A percentile compares a stretch with the other conserved stretches of the same genome.
phyloP scores from a whole-genome alignment of 306 rosid genomes.

The Pterocarpus santalinus region DNA sequence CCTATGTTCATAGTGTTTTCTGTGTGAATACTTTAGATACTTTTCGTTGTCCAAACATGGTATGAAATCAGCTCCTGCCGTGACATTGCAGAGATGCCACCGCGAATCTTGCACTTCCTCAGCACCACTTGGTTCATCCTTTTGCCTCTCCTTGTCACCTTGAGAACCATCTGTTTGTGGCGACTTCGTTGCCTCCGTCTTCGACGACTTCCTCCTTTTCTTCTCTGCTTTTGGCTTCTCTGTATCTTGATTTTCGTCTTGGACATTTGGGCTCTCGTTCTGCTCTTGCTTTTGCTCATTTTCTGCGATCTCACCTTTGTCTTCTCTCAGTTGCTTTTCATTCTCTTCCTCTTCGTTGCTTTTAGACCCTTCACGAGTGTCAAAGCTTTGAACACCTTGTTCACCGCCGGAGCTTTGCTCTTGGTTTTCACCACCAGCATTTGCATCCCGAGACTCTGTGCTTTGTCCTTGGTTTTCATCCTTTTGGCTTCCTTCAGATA shows the following conservation, averaged over 20 bases:
- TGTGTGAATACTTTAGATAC: constrained; percentile 55
- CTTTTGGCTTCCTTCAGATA: constrained; percentile 23
- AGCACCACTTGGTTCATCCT: constrained; percentile 45
- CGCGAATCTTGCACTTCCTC: constrained; percentile 52
- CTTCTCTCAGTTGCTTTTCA: constrained; percentile 40
- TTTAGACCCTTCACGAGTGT: constrained; percentile 40
- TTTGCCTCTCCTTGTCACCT: constrained; percentile 68
- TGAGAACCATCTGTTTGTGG: constrained; percentile 65
- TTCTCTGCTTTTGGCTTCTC: constrained; percentile 33
- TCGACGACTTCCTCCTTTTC: constrained; percentile 35
- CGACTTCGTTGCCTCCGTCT: constrained; percentile 60
- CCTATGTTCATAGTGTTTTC: constrained; percentile 74
- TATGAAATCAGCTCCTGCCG: constrained; percentile 69
- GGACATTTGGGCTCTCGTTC: not conserved
- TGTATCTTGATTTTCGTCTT: constrained; percentile 33
- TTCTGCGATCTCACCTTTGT: constrained; percentile 38
- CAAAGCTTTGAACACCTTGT: constrained; percentile 18
- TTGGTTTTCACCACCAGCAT: constrained; percentile 2
- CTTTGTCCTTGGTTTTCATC: constrained; percentile 34
- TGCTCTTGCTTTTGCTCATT: constrained; percentile 2
- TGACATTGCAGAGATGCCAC: constrained; percentile 77
- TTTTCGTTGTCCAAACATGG: constrained; percentile 87
- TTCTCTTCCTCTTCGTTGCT: constrained; percentile 33
- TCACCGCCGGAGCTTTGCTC: not conserved
- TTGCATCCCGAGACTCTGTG: constrained; percentile 30